These are phyloP conservation scores for Aphanomyces cochlioides DNA, from an alignment of 352 stramenopile genomes.

Conservation along the genomic window DNA sequence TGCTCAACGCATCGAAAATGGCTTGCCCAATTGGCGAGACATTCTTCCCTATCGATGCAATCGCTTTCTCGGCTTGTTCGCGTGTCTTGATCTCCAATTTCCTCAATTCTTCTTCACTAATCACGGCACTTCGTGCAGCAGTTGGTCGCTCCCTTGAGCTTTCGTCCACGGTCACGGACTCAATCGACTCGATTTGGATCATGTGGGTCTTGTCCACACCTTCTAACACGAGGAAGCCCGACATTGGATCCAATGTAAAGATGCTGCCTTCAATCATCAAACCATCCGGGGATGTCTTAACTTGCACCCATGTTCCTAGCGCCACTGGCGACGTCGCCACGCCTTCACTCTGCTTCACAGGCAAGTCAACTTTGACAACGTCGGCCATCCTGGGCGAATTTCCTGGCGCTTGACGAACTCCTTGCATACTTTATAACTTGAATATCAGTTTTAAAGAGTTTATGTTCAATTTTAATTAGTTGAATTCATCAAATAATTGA, in stretches of 20 bases:
- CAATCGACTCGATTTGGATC: conserved; percentile 63
- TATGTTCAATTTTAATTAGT: no score
- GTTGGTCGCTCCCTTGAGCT: conserved; percentile 41
- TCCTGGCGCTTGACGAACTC: background rate
- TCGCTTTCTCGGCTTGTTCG: conserved; percentile 52
- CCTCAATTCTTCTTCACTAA: conserved; percentile 68
- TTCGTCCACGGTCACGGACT: conserved; percentile 53
- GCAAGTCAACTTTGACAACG: conserved; percentile 12
- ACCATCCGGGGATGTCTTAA: conserved; percentile 49
- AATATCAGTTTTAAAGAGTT: no score
- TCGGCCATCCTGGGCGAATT: conserved; percentile 10
- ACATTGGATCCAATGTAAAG: conserved; percentile 73
- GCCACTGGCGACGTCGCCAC: background rate
- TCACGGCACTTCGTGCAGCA: conserved; percentile 5
- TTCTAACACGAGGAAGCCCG: conserved; percentile 70
- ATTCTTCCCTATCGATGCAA: conserved; percentile 76
- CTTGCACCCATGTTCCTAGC: conserved; percentile 39
- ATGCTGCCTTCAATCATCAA: conserved; percentile 57
- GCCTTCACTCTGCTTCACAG: background rate
- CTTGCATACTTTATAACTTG: background rate
- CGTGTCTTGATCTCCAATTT: conserved; percentile 77
- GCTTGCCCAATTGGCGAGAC: conserved; percentile 64
- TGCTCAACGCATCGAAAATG: conserved; percentile 87
- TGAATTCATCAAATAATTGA: no score
- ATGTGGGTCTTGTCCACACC: conserved; percentile 58